Evolutionary conservation across 1,139 yeast species (phyloP).

Genomic region (Blastobotrys malaysiensis): DNA sequence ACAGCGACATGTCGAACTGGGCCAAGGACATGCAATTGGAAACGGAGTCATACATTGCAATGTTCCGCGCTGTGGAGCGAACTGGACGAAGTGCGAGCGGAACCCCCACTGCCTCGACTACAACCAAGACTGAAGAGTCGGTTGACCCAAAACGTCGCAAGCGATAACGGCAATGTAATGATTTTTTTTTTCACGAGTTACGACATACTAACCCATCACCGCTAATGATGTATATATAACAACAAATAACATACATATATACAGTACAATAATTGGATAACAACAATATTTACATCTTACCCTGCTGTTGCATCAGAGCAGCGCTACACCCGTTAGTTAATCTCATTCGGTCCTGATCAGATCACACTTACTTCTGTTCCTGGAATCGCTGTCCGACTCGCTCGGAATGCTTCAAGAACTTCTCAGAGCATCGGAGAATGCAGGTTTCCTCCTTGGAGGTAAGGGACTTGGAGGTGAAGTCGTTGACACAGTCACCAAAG

Average conservation of each 20-base stretch:
- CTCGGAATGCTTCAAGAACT: slow-evolving; percentile 96
- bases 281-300: slow-evolving; percentile 12
- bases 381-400: slow-evolving; percentile 99
- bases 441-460: slow-evolving; percentile 81
- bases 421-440: slow-evolving; percentile 88
- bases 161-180: neutral
- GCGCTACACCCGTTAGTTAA: slow-evolving; percentile 14
- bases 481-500: slow-evolving; percentile 95
- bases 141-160: slow-evolving; percentile 7
- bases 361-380: slow-evolving; percentile 60
- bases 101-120: slow-evolving; percentile 9
- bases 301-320: slow-evolving; percentile 27
- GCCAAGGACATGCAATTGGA: slow-evolving; percentile 56
- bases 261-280: neutral
- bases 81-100: slow-evolving; percentile 14
- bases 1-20: slow-evolving; percentile 56
- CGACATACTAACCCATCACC: neutral
- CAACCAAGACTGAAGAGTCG: slow-evolving; percentile 4
- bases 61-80: slow-evolving; percentile 33
- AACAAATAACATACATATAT: slow-evolving; percentile 2
- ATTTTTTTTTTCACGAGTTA: neutral
- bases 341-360: neutral
- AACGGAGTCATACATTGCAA: slow-evolving; percentile 32
- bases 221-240: neutral
- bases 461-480: slow-evolving; percentile 86